Evolutionary conservation across 2,329 filamentous ascomycete genomes (phyloP).

Genomic region (Ascochyta viciae-villosae): DNA sequence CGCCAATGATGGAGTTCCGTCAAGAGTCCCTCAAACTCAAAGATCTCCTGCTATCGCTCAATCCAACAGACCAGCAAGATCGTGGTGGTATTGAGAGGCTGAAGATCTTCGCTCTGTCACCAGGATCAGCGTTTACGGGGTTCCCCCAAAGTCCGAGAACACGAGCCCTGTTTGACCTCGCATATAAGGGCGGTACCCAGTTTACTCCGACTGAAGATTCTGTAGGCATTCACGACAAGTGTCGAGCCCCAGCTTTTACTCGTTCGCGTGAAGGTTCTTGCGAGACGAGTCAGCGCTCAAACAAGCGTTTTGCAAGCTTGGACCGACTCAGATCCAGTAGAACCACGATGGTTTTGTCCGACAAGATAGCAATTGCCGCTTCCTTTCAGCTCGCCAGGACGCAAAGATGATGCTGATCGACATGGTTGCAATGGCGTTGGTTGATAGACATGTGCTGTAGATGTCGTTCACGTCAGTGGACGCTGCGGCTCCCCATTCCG

Average conservation of each 20-base stretch:
- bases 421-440: conserved; percentile 9
- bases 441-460: conserved; percentile 8
- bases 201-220: not conserved
- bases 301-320: conserved; percentile 13
- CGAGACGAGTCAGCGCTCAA: conserved; percentile 18
- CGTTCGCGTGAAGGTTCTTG: conserved; percentile 19
- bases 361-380: not conserved
- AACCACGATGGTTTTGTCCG: not conserved
- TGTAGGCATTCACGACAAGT: conserved; percentile 3
- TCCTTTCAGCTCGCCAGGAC: conserved; percentile 4
- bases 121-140: conserved; percentile 28
- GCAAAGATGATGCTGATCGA: conserved; percentile 10
- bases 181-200: conserved; percentile 13
- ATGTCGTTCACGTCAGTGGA: conserved; percentile 16
- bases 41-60: conserved; percentile 4
- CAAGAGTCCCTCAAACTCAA: conserved; percentile 3
- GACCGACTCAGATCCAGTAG: not conserved
- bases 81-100: conserved; percentile 15
- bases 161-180: conserved; percentile 6
- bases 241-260: conserved; percentile 9
- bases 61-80: not conserved
- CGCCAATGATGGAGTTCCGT: conserved; percentile 20
- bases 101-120: conserved; percentile 23
- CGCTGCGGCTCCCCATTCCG: conserved; percentile 14
- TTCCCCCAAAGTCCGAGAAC: conserved; percentile 33